These are phyloP conservation scores for Globisporangium megalacanthum DNA, from an alignment of 352 stramenopile species.

Conservation along the genomic window DNA sequence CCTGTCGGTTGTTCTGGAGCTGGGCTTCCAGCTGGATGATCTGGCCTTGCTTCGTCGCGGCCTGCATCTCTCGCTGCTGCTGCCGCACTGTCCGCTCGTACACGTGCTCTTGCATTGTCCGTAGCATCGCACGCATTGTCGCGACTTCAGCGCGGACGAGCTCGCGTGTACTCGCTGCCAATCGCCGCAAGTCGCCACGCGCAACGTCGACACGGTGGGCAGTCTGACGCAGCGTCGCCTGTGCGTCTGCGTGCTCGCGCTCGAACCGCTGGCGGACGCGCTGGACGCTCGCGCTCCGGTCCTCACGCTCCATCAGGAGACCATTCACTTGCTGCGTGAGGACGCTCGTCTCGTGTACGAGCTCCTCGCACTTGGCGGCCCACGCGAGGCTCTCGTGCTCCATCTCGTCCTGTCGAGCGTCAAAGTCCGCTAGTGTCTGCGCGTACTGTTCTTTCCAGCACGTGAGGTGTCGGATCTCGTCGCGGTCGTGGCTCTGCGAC, in stretches of 20 bases:
- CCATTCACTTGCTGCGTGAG: conserved; percentile 15
- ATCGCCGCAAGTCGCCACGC: conserved; percentile 7
- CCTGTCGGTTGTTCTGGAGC: conserved; percentile 46
- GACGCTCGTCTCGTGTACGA: conserved; percentile 4
- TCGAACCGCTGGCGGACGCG: conserved; percentile 10
- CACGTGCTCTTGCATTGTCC: conserved; percentile 28
- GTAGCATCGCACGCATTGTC: conserved; percentile 25
- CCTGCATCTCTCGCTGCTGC: conserved; percentile 34
- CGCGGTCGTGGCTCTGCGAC: conserved; percentile 5
- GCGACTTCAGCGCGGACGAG: conserved; percentile 21
- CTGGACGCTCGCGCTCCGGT: conserved; percentile 8
- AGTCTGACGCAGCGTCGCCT: conserved; percentile 16
- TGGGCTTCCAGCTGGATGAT: conserved; percentile 54
- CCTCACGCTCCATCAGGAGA: conserved; percentile 21
- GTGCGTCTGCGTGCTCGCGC: conserved; percentile 15
- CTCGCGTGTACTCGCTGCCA: conserved; percentile 13
- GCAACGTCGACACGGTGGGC: conserved; percentile 14
- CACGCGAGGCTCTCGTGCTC: conserved; percentile 8
- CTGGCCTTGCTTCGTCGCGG: conserved; percentile 41
- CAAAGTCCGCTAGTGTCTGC: conserved; percentile 8
- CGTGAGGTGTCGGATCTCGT: conserved; percentile 9
- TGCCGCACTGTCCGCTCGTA: conserved; percentile 41
- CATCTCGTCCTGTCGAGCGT: background rate
- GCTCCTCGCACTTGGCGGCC: conserved; percentile 5
- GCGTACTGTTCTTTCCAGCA: conserved; percentile 21